Conservation (phyloP, 306 rosid genomes). For the Cyclanthera cordifolia region DNA sequence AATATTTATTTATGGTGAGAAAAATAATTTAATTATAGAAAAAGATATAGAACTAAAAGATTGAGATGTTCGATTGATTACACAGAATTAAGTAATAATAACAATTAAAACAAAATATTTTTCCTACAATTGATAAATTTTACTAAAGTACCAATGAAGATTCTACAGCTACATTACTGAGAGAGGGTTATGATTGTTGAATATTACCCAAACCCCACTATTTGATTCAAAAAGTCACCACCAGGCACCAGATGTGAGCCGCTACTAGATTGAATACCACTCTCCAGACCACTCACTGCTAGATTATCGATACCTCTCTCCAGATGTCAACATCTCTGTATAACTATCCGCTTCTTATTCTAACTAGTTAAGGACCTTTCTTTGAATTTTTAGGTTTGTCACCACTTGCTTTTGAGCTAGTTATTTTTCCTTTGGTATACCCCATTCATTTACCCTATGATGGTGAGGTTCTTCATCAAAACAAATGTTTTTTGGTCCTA, state of each 20-base stretch:
- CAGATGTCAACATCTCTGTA: not conserved
- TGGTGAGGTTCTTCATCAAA: not conserved
- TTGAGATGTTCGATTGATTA: not conserved
- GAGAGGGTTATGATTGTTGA: not conserved
- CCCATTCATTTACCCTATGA: not conserved
- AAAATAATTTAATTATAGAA: not conserved
- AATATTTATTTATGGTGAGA: not conserved
- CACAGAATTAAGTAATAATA: not conserved
- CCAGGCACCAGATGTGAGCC: not conserved
- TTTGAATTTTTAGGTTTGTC: not conserved
- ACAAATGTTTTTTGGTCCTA: not conserved
- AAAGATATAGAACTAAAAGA: not conserved
- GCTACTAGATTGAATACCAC: not conserved
- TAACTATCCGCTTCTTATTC: not conserved
- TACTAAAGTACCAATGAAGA: not conserved
- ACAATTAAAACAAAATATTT: not conserved
- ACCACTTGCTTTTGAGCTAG: not conserved
- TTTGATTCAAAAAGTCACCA: not conserved
- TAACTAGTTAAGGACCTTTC: not conserved
- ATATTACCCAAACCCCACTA: not conserved
- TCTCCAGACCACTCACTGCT: not conserved
- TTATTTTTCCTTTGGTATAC: not conserved
- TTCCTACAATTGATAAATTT: not conserved
- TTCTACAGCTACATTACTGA: not conserved
- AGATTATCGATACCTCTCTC: not conserved